A percentile compares a stretch with the other conserved stretches of the same genome.
Evolutionary conservation across 1,139 yeast genomes (phyloP).

Genomic region (Pichia sp.): DNA sequence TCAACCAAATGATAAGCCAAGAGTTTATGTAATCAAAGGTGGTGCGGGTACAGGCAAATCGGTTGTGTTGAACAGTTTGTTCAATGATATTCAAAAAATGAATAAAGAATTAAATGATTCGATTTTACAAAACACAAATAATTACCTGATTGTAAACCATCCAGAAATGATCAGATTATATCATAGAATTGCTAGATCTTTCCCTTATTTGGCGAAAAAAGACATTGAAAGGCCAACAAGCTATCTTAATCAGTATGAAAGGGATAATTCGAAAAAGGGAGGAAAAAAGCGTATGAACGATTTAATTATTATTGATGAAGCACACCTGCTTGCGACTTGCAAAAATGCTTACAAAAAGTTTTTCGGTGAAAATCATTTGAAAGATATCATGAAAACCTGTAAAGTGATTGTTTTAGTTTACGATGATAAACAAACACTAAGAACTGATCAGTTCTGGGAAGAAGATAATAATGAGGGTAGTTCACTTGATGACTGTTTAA

Average conservation of each 20-base stretch:
- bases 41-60: constrained; percentile 29
- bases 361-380: constrained; percentile 32
- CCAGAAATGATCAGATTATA: constrained; percentile 37
- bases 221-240: constrained; percentile 35
- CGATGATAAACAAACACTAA: constrained; percentile 33
- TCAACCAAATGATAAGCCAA: constrained; percentile 18
- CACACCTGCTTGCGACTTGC: constrained; percentile 32
- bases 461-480: constrained; percentile 5
- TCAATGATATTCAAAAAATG: constrained; percentile 28
- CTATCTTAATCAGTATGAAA: constrained; percentile 25
- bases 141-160: constrained; percentile 33
- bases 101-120: constrained; percentile 12
- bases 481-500: background rate
- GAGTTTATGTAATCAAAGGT: constrained; percentile 33
- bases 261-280: constrained; percentile 12
- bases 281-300: constrained; percentile 20
- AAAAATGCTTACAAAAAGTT: constrained; percentile 34
- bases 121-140: constrained; percentile 22
- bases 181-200: constrained; percentile 28
- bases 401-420: constrained; percentile 31
- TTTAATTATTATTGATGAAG: constrained; percentile 33
- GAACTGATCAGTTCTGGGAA: constrained; percentile 37
- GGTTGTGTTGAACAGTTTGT: constrained; percentile 24
- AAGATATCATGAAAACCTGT: constrained; percentile 28
- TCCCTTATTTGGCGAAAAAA: constrained; percentile 26